phyloP scores from a whole-genome alignment of 2,329 filamentous ascomycete genomes.

The Ophiostoma novo-ulmi region DNA sequence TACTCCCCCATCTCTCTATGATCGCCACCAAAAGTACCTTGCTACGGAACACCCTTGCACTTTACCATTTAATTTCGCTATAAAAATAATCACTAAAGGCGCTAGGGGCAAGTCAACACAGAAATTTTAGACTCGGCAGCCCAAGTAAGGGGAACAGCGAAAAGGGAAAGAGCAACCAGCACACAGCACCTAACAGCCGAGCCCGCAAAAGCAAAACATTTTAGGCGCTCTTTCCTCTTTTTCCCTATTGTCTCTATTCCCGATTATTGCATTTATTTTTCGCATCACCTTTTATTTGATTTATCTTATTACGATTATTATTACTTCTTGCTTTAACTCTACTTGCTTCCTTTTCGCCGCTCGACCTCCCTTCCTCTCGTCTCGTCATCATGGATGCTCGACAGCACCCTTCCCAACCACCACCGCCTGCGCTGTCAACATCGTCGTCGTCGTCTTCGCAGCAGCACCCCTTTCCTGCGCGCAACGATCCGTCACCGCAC shows the following conservation, averaged over 20 bases:
- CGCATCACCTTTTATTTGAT: not conserved
- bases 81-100: not conserved
- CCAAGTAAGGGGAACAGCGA: constrained; percentile 7
- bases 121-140: constrained; percentile 11
- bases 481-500: constrained; percentile 34
- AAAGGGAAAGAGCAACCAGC: constrained; percentile 2
- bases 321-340: not conserved
- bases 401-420: constrained; percentile 32
- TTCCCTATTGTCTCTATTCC: not conserved
- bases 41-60: not conserved
- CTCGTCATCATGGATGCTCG: constrained; percentile 37
- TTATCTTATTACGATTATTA: not conserved
- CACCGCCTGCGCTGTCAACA: constrained; percentile 22
- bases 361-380: not conserved
- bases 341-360: not conserved
- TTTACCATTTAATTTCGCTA: not conserved
- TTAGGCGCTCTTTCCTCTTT: constrained; percentile 4
- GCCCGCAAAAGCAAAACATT: constrained; percentile 11
- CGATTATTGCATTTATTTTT: constrained; percentile 4
- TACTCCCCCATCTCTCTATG: not conserved
- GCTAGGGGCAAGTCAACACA: constrained; percentile 8
- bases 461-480: constrained; percentile 34
- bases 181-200: not conserved
- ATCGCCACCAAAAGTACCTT: not conserved
- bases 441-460: constrained; percentile 17